Conservation (phyloP, 768 basidiomycete species). For the Pluteus cervinus region DNA sequence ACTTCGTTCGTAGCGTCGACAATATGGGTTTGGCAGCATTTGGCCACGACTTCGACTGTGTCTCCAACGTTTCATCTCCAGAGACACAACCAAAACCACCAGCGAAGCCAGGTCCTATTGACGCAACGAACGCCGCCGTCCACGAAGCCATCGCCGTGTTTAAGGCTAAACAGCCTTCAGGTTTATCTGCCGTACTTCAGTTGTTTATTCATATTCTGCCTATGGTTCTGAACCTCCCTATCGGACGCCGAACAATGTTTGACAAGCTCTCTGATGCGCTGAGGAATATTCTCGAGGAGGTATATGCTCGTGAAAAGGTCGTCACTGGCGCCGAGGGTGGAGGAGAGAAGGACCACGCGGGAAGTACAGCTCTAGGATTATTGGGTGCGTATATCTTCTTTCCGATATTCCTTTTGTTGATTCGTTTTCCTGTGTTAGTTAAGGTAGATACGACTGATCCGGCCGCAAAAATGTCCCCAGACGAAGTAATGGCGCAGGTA, state of each 20-base stretch:
- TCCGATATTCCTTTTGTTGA: not conserved
- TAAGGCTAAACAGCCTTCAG: slow-evolving; percentile 8
- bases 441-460: slow-evolving; percentile 22
- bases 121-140: no score
- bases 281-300: slow-evolving; percentile 19
- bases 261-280: slow-evolving; percentile 17
- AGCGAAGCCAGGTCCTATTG: no score
- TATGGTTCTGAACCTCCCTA: slow-evolving; percentile 19
- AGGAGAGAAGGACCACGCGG: slow-evolving; percentile 11
- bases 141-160: slow-evolving; percentile 29
- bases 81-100: no score
- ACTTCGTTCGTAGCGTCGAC: slow-evolving; percentile 32
- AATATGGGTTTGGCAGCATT: slow-evolving; percentile 44
- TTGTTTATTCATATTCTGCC: slow-evolving; percentile 27
- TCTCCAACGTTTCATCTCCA: no score
- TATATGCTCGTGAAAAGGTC: slow-evolving; percentile 22
- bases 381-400: slow-evolving; percentile 13
- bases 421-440: no score
- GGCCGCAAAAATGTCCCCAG: slow-evolving; percentile 24
- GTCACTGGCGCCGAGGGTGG: no score
- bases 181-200: slow-evolving; percentile 7
- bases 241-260: slow-evolving; percentile 14
- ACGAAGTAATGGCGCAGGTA: slow-evolving; percentile 37
- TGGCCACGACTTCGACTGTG: no score
- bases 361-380: slow-evolving; percentile 17